A percentile compares a stretch with the other conserved stretches of the same genome.
Evolutionary conservation across 192 early-diverging fungal species (phyloP).

Genomic region (Spizellomyces punctatus): DNA sequence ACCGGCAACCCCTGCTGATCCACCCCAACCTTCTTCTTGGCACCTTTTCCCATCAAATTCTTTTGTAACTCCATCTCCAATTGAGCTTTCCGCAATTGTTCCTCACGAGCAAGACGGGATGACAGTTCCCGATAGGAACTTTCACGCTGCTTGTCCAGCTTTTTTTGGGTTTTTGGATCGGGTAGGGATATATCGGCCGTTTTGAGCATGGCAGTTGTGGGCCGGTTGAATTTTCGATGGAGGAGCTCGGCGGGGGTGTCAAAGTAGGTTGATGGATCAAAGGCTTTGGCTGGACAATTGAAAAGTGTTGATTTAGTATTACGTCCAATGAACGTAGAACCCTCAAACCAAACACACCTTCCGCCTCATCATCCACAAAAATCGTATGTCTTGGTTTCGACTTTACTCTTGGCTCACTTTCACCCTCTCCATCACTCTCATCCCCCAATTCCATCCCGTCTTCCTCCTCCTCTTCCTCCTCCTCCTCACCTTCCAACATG

Average conservation of each 20-base stretch:
- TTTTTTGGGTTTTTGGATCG: slow-evolving; percentile 24
- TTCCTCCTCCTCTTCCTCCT: slow-evolving; percentile 29
- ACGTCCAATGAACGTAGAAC: too few relatives aligned
- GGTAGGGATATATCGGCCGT: slow-evolving; percentile 32
- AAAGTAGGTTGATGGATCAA: slow-evolving; percentile 82
- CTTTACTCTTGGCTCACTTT: slow-evolving; percentile 3
- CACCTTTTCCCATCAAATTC: slow-evolving; percentile 79
- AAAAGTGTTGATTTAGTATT: background rate
- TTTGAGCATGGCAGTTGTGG: slow-evolving; percentile 58
- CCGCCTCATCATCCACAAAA: slow-evolving; percentile 52
- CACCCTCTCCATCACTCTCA: slow-evolving; percentile 22
- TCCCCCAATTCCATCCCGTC: slow-evolving; percentile 24
- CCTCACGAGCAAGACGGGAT: slow-evolving; percentile 76
- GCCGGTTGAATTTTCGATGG: slow-evolving; percentile 79
- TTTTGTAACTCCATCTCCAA: slow-evolving; percentile 80
- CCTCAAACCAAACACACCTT: slow-evolving; percentile 36
- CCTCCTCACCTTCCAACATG: slow-evolving; percentile 56
- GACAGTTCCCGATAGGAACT: slow-evolving; percentile 64
- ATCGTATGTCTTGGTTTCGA: slow-evolving; percentile 38
- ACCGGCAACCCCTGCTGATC: slow-evolving; percentile 79
- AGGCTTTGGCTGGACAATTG: slow-evolving; percentile 56
- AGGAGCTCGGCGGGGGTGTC: slow-evolving; percentile 80
- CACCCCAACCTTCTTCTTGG: slow-evolving; percentile 76
- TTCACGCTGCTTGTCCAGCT: slow-evolving; percentile 33
- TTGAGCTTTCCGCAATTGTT: slow-evolving; percentile 69